Base-by-base conservation (phyloP, 1,284 basidiomycete genomes). In the Stereum hirsutum region DNA sequence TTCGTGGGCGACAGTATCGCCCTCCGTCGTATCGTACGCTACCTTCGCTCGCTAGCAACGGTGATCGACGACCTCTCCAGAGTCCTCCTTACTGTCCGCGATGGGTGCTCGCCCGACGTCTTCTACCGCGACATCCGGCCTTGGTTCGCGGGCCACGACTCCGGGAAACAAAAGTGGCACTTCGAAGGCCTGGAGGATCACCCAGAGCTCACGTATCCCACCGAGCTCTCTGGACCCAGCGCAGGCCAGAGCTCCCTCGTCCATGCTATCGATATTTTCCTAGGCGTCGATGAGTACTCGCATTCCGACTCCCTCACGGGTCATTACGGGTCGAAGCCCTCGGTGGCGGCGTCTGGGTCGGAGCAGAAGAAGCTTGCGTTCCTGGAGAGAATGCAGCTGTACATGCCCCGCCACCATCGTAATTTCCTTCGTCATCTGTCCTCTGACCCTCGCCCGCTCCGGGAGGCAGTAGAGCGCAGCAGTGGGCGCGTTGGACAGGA, bases 401-500 rank as follows among this genome's bases (percentile, higher is more conserved):
- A 94, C 67, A 96, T 96, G 92, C 92, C 93, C 0, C 77, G 78
- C 3, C 84, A 88, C 54, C 95, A 98, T 62, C 84, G 94, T 34
- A 70, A 76, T 15, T 98, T 98, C 69, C 73, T 98, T 30, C 70
- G 74, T 35, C 90, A 96, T 56, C 76, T 98, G 42, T 68, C 71
- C n/a, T 59, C 69, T 1, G 78, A 68, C 53, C 80, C 69, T 6
- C 71, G 75, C 36, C 81, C 70, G 10, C 66, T 79, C 45, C 80
- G 76, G 44, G 65, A 52, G 20, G 66, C 77, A 50, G 78, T 78
- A 4, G 62, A 11, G 10, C 24, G 17, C 7, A 19, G 33, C 10
- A 5, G 59, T 34, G 62, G 54, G 7, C 38, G 50, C 14, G 53
- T 46, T 10, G 58, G 65, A 41, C 49, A 51, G 2, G 50, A 53